Evolutionary conservation across 2,329 filamentous ascomycete genomes (phyloP).

Genomic region (Didymella exigua): DNA sequence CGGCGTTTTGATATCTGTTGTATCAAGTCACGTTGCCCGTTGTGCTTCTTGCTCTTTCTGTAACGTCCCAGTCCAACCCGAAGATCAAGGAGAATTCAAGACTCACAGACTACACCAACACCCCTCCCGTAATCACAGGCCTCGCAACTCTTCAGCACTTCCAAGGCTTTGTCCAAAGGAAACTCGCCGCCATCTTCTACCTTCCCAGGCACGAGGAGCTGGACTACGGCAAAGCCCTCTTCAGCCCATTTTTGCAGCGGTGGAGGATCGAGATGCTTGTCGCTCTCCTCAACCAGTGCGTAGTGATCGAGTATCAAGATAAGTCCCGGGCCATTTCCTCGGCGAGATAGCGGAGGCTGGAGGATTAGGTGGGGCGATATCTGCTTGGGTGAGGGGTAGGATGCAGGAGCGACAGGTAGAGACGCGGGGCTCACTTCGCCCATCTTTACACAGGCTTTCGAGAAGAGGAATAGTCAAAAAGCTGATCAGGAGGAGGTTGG

Average conservation of each 20-base stretch:
- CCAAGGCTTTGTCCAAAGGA: slow-evolving; percentile 36
- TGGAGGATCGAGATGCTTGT: slow-evolving; percentile 57
- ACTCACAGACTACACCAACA: slow-evolving; percentile 41
- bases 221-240: slow-evolving; percentile 68
- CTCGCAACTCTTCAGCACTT: slow-evolving; percentile 28
- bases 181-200: slow-evolving; percentile 42
- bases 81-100: neutral
- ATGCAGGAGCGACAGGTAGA: slow-evolving; percentile 18
- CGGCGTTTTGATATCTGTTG: neutral
- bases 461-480: neutral
- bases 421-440: slow-evolving; percentile 21
- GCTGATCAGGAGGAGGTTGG: neutral
- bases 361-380: slow-evolving; percentile 43
- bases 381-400: slow-evolving; percentile 25
- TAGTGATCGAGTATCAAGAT: slow-evolving; percentile 52
- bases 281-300: slow-evolving; percentile 36
- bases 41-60: neutral
- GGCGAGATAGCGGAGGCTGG: slow-evolving; percentile 57
- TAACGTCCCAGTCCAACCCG: no score
- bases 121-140: slow-evolving; percentile 35
- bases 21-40: neutral
- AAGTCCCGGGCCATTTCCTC: slow-evolving; percentile 56
- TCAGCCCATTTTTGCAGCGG: slow-evolving; percentile 72
- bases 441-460: neutral
- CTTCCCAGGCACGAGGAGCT: slow-evolving; percentile 53